Evolutionary conservation across 1,139 yeast species (phyloP).

Genomic region (Insectozyma bohioensis): DNA sequence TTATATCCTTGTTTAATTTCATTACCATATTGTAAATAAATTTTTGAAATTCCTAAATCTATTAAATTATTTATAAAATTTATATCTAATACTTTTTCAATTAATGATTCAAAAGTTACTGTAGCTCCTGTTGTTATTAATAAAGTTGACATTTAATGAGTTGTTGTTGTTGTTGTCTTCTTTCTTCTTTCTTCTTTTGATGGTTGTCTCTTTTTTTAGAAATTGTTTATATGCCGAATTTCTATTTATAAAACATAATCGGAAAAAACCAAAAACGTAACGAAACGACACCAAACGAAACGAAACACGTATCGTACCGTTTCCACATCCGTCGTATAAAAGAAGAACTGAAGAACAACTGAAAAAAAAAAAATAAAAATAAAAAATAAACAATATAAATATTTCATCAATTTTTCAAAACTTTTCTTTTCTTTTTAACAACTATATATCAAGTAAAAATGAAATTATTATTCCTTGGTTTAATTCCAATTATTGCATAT

Average conservation of each 20-base stretch:
- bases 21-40: slow-evolving; percentile 73
- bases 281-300: no score
- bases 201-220: no score
- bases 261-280: no score
- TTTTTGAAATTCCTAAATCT: slow-evolving; percentile 31
- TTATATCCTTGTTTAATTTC: slow-evolving; percentile 30
- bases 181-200: no score
- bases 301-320: no score
- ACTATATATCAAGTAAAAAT: slow-evolving; percentile 10
- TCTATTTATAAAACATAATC: no score
- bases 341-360: no score
- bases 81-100: slow-evolving; percentile 36
- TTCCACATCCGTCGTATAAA: no score
- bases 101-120: slow-evolving; percentile 64
- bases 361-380: no score
- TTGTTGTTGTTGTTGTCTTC: not conserved
- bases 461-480: slow-evolving; percentile 21
- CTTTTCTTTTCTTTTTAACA: slow-evolving; percentile 1
- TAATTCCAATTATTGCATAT: slow-evolving; percentile 27
- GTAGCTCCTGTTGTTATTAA: slow-evolving; percentile 75
- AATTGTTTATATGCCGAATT: no score
- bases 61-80: slow-evolving; percentile 36
- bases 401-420: not conserved
- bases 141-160: slow-evolving; percentile 10
- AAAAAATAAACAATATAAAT: not conserved